Evolutionary conservation across 2,329 filamentous ascomycete genomes (phyloP).

Genomic region (Penicillium sp.): DNA sequence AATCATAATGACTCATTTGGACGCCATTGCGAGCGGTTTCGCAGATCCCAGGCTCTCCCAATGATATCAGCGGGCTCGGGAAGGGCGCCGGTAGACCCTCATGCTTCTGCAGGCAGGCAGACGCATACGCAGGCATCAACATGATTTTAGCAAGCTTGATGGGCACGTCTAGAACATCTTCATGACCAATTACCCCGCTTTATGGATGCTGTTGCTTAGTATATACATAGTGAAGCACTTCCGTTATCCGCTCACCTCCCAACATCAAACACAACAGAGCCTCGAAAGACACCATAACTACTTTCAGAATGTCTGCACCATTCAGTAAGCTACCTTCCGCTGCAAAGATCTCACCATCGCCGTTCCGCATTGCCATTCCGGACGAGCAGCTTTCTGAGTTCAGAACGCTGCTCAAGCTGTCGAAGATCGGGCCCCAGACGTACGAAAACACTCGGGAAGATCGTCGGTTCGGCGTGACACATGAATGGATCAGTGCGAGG

Average conservation of each 20-base stretch:
- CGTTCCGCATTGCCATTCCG: slow-evolving; percentile 50
- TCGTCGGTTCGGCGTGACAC: slow-evolving; percentile 51
- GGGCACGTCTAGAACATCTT: neutral
- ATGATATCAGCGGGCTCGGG: neutral
- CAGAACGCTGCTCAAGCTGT: slow-evolving; percentile 53
- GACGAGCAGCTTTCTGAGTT: slow-evolving; percentile 54
- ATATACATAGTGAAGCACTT: neutral
- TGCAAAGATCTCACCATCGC: slow-evolving; percentile 42
- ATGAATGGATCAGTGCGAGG: slow-evolving; percentile 53
- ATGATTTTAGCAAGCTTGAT: neutral
- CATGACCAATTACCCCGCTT: neutral
- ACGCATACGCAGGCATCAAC: neutral
- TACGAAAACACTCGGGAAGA: slow-evolving; percentile 54
- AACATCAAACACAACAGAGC: neutral
- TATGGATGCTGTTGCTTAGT: neutral
- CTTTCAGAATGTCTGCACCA: slow-evolving; percentile 28
- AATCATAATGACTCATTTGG: neutral
- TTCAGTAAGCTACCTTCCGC: slow-evolving; percentile 41
- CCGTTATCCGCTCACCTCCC: too few relatives aligned
- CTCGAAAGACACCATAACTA: neutral
- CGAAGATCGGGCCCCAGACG: slow-evolving; percentile 54
- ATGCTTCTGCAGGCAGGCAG: neutral
- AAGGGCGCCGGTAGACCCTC: neutral
- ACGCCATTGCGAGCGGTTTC: neutral
- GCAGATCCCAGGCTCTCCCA: neutral